Base-by-base conservation (phyloP, 371 early-diverging fungal species). In the Smittium culicis region DNA sequence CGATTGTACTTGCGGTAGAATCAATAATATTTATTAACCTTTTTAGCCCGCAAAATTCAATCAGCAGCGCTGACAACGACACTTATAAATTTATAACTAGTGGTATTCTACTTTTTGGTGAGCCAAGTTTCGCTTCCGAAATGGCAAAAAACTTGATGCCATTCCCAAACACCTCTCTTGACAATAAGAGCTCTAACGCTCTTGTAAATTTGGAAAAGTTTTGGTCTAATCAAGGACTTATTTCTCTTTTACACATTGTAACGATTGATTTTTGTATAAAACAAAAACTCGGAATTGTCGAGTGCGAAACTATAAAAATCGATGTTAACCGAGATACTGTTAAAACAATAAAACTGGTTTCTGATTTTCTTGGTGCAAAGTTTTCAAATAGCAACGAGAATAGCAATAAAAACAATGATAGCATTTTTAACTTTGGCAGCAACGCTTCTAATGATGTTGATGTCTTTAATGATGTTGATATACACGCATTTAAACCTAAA, bases 131-230 rank as follows among this genome's bases (percentile, higher is more conserved):
- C 14, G 8, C 60, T 59, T 59, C 31, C n/a, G n/a, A 59, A 59
- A 8, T 28, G 16, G 16, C n/a, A 59, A 11, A 31, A 16, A 28
- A 59, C 60, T 31, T 27, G 31, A 11, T 16, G 16, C n/a, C 11
- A n/a, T 28, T 25, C 60, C 8, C n/a, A n/a, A n/a, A n/a, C n/a
- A n/a, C n/a, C n/a, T n/a, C n/a, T n/a, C n/a, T n/a, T n/a, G n/a
- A 25, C 60, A 59, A 28, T 16, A 31, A 11, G 28, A n/a, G 14
- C 8, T 16, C 25, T 59, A 59, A 8, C 16, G 5, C 60, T 31
- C 11, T 16, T 16, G 25, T 62, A 2, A 62, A 33, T 31, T 34
- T 34, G 24, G 63, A 62, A 62, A 62, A 62, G n/a, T 62, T 29
- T 17, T 62, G 63, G 63, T 16, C 31, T 29, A 11, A 5, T n/a